Percentiles rank a stretch among this genome's conserved stretches.
These are phyloP conservation scores for Taxawa tesnikishii DNA, from an alignment of 2,329 filamentous ascomycete genomes.

Conservation along the genomic window DNA sequence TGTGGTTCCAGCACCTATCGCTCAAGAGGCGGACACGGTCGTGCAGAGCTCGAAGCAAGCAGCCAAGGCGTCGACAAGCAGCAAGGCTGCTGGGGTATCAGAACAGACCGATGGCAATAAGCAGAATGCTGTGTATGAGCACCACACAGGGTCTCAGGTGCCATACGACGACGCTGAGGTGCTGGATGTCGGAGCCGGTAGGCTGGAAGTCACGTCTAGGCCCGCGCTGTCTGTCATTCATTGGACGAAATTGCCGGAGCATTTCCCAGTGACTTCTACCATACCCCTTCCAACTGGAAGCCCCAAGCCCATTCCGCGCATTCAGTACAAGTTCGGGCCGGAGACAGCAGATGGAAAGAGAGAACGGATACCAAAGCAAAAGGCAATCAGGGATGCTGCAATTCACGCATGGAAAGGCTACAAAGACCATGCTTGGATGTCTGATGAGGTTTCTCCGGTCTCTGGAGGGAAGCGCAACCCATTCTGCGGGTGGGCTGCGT, in stretches of 20 bases:
- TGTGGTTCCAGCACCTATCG: neutral
- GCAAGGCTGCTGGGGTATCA: constrained; percentile 1
- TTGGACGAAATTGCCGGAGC: constrained; percentile 57
- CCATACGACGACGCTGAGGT: constrained; percentile 1
- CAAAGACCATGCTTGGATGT: constrained; percentile 64
- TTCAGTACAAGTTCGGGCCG: constrained; percentile 61
- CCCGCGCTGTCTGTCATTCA: constrained; percentile 25
- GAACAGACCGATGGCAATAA: neutral
- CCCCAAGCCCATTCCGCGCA: constrained; percentile 57
- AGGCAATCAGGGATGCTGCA: constrained; percentile 61
- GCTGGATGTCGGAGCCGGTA: constrained; percentile 13
- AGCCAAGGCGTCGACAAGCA: neutral
- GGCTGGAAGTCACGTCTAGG: constrained; percentile 16
- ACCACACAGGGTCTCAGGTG: constrained; percentile 1
- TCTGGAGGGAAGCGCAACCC: constrained; percentile 58
- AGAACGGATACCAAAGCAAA: constrained; percentile 52
- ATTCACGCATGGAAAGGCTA: constrained; percentile 74
- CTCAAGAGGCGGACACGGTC: too few relatives aligned
- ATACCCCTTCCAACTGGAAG: constrained; percentile 63
- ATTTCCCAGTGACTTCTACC: constrained; percentile 64
- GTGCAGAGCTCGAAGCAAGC: neutral
- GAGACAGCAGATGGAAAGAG: constrained; percentile 50
- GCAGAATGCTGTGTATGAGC: constrained; percentile 1
- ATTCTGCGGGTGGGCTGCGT: constrained; percentile 87
- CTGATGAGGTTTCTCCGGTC: constrained; percentile 75